Base-by-base conservation (phyloP, 805 yeast species). In the Blastobotrys terrestris region DNA sequence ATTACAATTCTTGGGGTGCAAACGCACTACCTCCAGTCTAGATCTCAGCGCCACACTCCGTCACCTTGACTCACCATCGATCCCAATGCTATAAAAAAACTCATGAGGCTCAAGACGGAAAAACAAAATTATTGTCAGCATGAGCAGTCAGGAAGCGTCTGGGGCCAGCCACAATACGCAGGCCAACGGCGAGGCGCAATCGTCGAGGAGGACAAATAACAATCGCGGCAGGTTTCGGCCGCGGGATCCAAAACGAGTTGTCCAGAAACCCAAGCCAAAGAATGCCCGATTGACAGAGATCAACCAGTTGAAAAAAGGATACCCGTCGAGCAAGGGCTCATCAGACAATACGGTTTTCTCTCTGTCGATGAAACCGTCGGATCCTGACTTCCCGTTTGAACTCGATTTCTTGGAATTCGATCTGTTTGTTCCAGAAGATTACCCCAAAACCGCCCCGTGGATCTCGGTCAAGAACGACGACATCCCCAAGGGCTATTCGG, bases 351-450 rank as follows among this genome's bases (percentile, higher is more conserved):
- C 44, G 3, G 46, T 48, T 2, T 56, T 43, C 44, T 46, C 48
- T 13, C 39, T 60, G 8, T 19, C 51, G 5, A 44, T 68, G 35
- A 53, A 48, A 6, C 91, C 91, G 0, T 72, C 83, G 0, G 91
- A 84, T 62, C 90, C 90, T 0, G 85, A 84, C 45, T 85, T 86
- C 62, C 85, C 90, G 0, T 85, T 74, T 61, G 88, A 83, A 51
- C 65, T 85, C 31, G 76, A 74, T 2, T 60, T 64, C n/a, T 70
- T 85, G 52, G 74, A 77, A 48, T 60, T 85, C 31, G 75, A 79
- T 45, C 64, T 86, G 31, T 66, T 73, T 40, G 70, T 85, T 2
- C 88, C 92, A 0, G 61, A 66, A 1, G 68, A 67, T 35, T 85
- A 83, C 59, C 89, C 89, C 0, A 61, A 62, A n/a, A 6, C 53